Base-by-base conservation (phyloP, 352 stramenopile genomes). In the Pythium periplocum region DNA sequence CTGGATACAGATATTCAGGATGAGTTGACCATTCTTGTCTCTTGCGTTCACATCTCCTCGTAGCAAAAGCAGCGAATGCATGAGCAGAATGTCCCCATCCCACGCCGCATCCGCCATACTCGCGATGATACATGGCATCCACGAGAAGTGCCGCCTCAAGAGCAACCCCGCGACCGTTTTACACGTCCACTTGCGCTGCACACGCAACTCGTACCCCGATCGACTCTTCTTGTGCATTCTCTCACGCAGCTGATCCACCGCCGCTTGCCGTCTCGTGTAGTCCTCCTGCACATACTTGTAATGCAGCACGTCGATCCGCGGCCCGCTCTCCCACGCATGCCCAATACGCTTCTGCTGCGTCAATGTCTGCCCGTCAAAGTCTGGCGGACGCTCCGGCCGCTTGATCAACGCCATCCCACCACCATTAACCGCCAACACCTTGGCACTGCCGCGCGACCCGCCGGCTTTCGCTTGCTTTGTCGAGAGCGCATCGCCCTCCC, bases 1-100 rank as follows among this genome's bases (percentile, higher is more conserved):
- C 61, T 90, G 82, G 48, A 93, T 92, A 48, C 73, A 69, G 35
- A 93, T 78, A 30, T 88, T 87, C 9, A 93, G 61, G 4, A 78
- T 59, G 1, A 87, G 61, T 11, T 88, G 79, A 9, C 82, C 79
- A 9, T 73, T 70, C 6, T 49, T 35, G 55, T 90, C 75, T 2
- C 73, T 61, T n/a, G 65, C 69, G 50, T 86, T 83, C n/a, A 75
- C 66, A 45, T 87, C 76, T 4, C 64, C 68, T 33, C 65, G 66
- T 37, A 69, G 51, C 8, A 85, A 53, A 45, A 92, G 61, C 52
- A 89, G 64, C 46, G 58, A 66, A 17, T 89, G 71, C 40, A 89
- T 68, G 7, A 88, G 72, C 4, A 90, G 68, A 53, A 92, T 89
- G 62, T 92, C 82, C 37, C 72, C 79, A 45, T 92, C 77, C 80